Conservation (phyloP, 371 early-diverging fungal species). For the Zancudomyces culisetae region DNA sequence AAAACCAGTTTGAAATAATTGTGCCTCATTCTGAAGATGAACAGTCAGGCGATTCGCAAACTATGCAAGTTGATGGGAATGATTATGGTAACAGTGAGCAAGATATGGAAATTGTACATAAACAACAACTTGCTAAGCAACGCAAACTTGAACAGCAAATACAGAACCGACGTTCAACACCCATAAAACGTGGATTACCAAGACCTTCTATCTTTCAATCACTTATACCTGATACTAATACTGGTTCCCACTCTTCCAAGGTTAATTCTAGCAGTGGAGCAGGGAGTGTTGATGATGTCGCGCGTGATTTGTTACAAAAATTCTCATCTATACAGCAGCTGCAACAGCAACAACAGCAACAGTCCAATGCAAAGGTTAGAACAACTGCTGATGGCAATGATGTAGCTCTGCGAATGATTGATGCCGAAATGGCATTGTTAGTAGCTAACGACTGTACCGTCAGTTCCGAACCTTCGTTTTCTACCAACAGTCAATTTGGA, state of each 20-base stretch:
- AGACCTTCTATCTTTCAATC: conserved; percentile 19
- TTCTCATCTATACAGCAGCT: not conserved
- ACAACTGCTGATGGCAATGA: not conserved
- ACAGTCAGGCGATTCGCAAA: not conserved
- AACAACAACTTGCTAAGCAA: conserved; percentile 27
- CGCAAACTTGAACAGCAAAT: conserved; percentile 31
- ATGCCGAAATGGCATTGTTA: not conserved
- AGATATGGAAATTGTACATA: conserved; percentile 37
- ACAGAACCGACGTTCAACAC: conserved; percentile 34
- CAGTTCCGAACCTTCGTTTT: conserved; percentile 8
- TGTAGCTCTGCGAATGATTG: not conserved
- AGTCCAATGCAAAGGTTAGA: not conserved
- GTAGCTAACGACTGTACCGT: no score
- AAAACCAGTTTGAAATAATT: conserved; percentile 84
- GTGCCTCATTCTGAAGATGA: conserved; percentile 37
- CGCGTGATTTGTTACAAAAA: not conserved
- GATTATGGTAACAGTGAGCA: conserved; percentile 5
- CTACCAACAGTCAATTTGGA: conserved; percentile 5
- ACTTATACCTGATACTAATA: no score
- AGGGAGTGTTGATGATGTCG: not conserved
- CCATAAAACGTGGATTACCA: conserved; percentile 45
- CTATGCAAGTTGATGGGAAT: conserved; percentile 3
- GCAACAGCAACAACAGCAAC: not conserved
- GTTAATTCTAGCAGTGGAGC: no score
- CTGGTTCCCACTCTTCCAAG: no score